Conservation (phyloP, 371 early-diverging fungal species). For the Rhizopus stolonifer region DNA sequence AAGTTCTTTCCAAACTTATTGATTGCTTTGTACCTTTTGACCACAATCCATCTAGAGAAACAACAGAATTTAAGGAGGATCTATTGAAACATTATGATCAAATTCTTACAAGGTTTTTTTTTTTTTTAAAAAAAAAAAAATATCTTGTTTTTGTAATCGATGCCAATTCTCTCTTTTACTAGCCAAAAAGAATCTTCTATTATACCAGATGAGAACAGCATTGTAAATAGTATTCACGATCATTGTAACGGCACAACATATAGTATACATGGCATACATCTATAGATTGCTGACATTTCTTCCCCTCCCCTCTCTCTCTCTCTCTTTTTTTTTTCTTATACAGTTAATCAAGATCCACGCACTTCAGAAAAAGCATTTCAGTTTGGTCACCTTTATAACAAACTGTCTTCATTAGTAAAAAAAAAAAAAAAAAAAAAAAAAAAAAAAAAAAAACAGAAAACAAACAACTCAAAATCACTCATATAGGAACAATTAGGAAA, state of each 20-base stretch:
- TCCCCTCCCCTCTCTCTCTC: background rate
- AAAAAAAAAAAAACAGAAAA: background rate
- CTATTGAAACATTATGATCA: background rate
- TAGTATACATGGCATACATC: no score
- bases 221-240: slow-evolving; percentile 68
- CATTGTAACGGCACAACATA: slow-evolving; percentile 54
- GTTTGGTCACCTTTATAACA: slow-evolving; percentile 65
- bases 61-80: background rate
- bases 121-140: background rate
- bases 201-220: slow-evolving; percentile 57
- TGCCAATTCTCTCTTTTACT: no score
- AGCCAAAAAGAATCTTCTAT: slow-evolving; percentile 48
- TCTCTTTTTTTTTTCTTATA: slow-evolving; percentile 3
- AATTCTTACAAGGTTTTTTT: background rate
- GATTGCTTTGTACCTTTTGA: background rate
- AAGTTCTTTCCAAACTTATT: background rate
- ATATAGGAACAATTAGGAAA: slow-evolving; percentile 46
- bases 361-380: slow-evolving; percentile 55
- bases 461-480: background rate
- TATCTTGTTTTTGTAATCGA: no score
- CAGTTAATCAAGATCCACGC: slow-evolving; percentile 49
- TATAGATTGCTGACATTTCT: background rate
- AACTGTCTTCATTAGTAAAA: slow-evolving; percentile 57
- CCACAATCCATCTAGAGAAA: background rate
- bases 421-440: background rate